A percentile compares a stretch with the other conserved stretches of the same genome.
Evolutionary conservation across 805 yeast genomes (phyloP).

Genomic region (Huiozyma naganishii): DNA sequence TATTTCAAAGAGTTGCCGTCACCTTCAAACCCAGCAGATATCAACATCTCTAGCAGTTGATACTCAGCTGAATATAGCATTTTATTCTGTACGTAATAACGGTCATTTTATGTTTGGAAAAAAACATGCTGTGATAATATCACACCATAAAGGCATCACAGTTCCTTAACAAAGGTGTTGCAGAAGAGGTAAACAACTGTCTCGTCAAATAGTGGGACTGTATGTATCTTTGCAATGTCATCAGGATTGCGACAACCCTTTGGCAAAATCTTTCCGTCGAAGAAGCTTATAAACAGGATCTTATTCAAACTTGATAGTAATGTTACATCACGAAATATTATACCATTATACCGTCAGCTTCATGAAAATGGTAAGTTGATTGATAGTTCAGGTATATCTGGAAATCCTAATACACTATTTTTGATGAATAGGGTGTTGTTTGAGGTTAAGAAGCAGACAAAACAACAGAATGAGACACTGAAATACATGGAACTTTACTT

Average conservation of each 20-base stretch:
- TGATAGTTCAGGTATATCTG: background rate
- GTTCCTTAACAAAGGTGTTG: constrained; percentile 19
- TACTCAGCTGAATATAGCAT: background rate
- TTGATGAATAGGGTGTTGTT: constrained; percentile 56
- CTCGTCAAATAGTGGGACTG: too few relatives aligned
- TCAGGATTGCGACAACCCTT: constrained; percentile 9
- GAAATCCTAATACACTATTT: constrained; percentile 26
- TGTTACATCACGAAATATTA: constrained; percentile 40
- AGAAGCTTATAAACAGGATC: constrained; percentile 44
- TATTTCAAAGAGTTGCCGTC: constrained; percentile 67
- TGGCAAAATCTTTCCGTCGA: constrained; percentile 44
- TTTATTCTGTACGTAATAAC: background rate
- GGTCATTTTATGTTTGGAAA: background rate
- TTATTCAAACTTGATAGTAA: constrained; percentile 59
- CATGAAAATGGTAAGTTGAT: constrained; percentile 28
- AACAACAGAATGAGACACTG: constrained; percentile 4
- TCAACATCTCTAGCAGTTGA: constrained; percentile 3
- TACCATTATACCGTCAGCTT: constrained; percentile 42
- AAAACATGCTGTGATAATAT: background rate
- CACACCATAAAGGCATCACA: background rate
- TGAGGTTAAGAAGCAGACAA: background rate
- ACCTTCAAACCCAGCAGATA: constrained; percentile 50
- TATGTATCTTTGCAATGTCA: too few relatives aligned
- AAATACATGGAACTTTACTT: constrained; percentile 49
- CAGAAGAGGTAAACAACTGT: constrained; percentile 3